These are phyloP conservation scores for Curvularia sp. DNA, from an alignment of 2,329 filamentous ascomycete genomes.

Conservation along the genomic window DNA sequence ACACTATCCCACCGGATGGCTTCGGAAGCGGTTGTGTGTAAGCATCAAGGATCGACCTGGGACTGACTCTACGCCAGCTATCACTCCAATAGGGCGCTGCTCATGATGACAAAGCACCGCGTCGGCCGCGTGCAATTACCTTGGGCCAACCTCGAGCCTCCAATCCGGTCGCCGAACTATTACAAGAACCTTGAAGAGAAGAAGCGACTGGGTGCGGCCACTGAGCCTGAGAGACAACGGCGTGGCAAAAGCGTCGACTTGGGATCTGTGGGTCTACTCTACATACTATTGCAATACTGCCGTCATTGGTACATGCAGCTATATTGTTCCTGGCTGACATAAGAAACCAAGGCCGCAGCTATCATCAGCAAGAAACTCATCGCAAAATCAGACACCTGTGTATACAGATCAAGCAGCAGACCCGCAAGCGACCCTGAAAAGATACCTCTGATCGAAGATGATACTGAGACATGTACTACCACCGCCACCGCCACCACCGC, in stretches of 20 bases:
- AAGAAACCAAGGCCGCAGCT: slow-evolving; percentile 33
- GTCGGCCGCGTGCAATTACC: slow-evolving; percentile 64
- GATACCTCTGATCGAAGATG: slow-evolving; percentile 26
- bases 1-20: slow-evolving; percentile 14
- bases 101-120: slow-evolving; percentile 66
- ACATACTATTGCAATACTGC: slow-evolving; percentile 10
- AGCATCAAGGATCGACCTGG: slow-evolving; percentile 26
- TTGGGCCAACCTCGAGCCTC: slow-evolving; percentile 67
- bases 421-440: slow-evolving; percentile 32
- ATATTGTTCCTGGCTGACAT: slow-evolving; percentile 27
- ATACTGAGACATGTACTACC: slow-evolving; percentile 9
- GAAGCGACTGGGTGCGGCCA: slow-evolving; percentile 13
- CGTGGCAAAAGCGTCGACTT: slow-evolving; percentile 38
- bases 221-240: slow-evolving; percentile 19
- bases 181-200: slow-evolving; percentile 35
- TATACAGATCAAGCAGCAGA: slow-evolving; percentile 27
- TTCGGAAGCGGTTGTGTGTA: slow-evolving; percentile 18
- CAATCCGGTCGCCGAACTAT: slow-evolving; percentile 62
- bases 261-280: slow-evolving; percentile 36
- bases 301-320: slow-evolving; percentile 11
- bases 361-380: slow-evolving; percentile 38
- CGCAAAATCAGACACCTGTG: slow-evolving; percentile 29
- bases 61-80: slow-evolving; percentile 57
- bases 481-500: slow-evolving; percentile 9
- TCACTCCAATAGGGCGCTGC: slow-evolving; percentile 62